Base-by-base conservation (phyloP, 202 grass and related monocot genomes). In the Carex arenaria region DNA sequence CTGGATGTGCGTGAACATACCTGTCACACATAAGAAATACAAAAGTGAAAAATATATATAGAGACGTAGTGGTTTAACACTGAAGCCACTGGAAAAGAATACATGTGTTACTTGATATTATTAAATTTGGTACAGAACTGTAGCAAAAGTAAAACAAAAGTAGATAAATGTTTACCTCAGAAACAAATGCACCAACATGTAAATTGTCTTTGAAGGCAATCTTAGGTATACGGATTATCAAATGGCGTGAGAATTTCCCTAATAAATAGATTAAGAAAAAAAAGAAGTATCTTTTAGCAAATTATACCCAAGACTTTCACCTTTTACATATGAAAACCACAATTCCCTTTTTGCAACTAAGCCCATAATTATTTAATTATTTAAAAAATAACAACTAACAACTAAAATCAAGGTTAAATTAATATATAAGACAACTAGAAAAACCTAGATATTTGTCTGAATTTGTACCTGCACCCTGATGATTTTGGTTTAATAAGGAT, bases 161-260 rank as follows among this genome's bases (percentile, higher is more conserved):
- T 61, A 64, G 51, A 84, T 76, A 84, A 30, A 84, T 57, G 28
- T 72, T 69, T 90, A 98, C 95, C 90, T 98, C 92, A 32, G 71
- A 89, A 64, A 93, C 84, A 95, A 98, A 93, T 87, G 86, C 85
- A 85, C 95, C 95, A 88, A 87, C 95, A 95, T 95, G 92, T 78
- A 83, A 95, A 90, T 98, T 98, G 83, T 98, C 92, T 86, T 95
- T 98, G 72, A 98, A 98, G 78, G 92, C 92, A 81, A 77, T 84
- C 74, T 93, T 93, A 40, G 95, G 95, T 87, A 98, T 86, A 77
- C 91, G 85, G 51, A 98, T 87, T 70, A 89, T 86, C 74, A 98
- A 86, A 93, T 98, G 95, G 78, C 95, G 89, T 45, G 95, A 98
- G 85, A 98, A 95, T 84, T 98, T 98, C 60, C 82, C 95, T 98